phyloP scores from a whole-genome alignment of 2,329 filamentous ascomycete species.

The Stachybotrys chartarum region DNA sequence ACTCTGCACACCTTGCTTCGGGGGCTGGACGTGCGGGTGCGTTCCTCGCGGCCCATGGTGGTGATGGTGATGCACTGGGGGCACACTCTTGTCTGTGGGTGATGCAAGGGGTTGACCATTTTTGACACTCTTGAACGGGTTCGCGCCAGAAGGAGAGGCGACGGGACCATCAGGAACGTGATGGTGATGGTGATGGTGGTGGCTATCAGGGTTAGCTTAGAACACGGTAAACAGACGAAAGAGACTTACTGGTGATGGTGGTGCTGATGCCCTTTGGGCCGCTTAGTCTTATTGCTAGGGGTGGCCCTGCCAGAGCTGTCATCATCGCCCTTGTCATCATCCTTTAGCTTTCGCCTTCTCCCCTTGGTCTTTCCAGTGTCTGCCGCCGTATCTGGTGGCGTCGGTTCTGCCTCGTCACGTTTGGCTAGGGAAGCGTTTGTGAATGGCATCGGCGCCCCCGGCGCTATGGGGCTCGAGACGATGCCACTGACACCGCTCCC shows the following conservation, averaged over 20 bases:
- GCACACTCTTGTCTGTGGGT: slow-evolving; percentile 31
- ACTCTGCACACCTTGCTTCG: slow-evolving; percentile 14
- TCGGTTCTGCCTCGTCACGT: slow-evolving; percentile 44
- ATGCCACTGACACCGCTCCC: slow-evolving; percentile 49
- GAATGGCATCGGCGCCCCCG: slow-evolving; percentile 34
- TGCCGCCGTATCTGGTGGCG: slow-evolving; percentile 34
- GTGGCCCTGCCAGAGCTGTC: slow-evolving; percentile 56
- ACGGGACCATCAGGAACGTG: slow-evolving; percentile 40
- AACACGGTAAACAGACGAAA: neutral
- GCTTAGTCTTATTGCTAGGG: slow-evolving; percentile 54
- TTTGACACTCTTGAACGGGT: slow-evolving; percentile 44
- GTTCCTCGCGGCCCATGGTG: slow-evolving; percentile 29
- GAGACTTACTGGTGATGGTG: slow-evolving; percentile 59
- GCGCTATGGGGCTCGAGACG: slow-evolving; percentile 43
- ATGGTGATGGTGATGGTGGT: slow-evolving; percentile 56
- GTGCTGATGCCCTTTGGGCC: slow-evolving; percentile 58
- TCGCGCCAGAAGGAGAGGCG: slow-evolving; percentile 32
- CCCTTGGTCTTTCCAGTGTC: slow-evolving; percentile 42
- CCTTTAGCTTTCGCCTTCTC: slow-evolving; percentile 65
- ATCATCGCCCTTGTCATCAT: slow-evolving; percentile 62
- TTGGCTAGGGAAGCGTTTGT: slow-evolving; percentile 36
- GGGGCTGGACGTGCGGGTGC: slow-evolving; percentile 12
- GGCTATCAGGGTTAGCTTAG: slow-evolving; percentile 19
- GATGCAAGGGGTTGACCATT: slow-evolving; percentile 37
- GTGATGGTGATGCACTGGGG: slow-evolving; percentile 42